These are phyloP conservation scores for Trifolium fragiferum DNA, from an alignment of 306 rosid species.

Conservation along the genomic window DNA sequence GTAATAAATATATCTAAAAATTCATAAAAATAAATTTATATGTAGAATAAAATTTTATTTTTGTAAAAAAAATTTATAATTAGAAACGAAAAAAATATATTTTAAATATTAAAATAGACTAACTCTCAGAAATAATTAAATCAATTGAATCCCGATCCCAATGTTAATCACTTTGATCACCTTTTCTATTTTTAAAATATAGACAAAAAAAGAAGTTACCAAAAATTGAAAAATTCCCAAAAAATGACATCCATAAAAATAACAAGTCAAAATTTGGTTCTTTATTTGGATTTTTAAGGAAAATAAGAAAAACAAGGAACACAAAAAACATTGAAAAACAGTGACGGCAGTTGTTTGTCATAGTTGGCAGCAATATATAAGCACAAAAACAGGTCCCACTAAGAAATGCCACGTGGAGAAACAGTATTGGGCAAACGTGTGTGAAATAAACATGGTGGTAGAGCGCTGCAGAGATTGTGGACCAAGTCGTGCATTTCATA, in stretches of 20 bases:
- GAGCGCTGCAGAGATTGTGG: constrained; percentile 41
- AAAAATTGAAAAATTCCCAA: too few species aligned
- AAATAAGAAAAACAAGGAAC: not conserved
- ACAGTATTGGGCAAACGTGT: constrained; percentile 47
- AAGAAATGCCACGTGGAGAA: constrained; percentile 48
- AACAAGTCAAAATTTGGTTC: not conserved
- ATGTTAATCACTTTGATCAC: too few species aligned
- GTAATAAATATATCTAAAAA: too few species aligned
- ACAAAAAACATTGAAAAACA: constrained; percentile 22
- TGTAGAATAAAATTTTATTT: too few species aligned
- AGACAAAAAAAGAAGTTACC: too few species aligned
- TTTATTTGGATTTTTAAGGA: not conserved
- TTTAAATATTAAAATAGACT: too few species aligned
- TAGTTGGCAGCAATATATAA: constrained; percentile 18
- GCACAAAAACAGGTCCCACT: constrained; percentile 25
- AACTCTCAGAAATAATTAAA: too few species aligned
- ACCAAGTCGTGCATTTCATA: constrained; percentile 21
- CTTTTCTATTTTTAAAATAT: too few species aligned
- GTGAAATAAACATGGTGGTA: constrained; percentile 50
- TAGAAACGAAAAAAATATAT: too few species aligned
- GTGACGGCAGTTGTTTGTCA: constrained; percentile 43
- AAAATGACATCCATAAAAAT: not conserved
- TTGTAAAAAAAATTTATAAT: too few species aligned
- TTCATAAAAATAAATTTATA: too few species aligned
- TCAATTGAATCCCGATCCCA: too few species aligned